A percentile compares a stretch with the other conserved stretches of the same genome.
Conservation (phyloP, 305 asterid genomes). For the Fraxinus angustifolia region DNA sequence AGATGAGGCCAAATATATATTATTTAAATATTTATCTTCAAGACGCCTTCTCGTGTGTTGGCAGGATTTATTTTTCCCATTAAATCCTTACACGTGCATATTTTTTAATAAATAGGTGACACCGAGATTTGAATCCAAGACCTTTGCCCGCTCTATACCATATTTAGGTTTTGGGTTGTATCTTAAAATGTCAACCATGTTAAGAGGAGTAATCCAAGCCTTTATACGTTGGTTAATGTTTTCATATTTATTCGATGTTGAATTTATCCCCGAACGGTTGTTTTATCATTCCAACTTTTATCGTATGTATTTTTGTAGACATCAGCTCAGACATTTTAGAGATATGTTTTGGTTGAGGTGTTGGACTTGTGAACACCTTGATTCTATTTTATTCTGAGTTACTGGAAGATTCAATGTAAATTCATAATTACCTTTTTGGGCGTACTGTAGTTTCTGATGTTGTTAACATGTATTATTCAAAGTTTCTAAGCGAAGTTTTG, state of each 20-base stretch:
- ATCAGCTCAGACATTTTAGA: neutral
- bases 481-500: neutral
- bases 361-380: neutral
- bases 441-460: neutral
- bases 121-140: neutral
- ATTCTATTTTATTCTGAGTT: neutral
- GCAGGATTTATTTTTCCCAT: neutral
- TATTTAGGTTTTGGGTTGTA: neutral
- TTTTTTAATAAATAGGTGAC: no score
- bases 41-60: neutral
- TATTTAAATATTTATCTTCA: neutral
- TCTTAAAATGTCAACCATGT: neutral
- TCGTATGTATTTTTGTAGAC: neutral
- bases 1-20: neutral
- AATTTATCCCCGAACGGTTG: neutral
- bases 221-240: neutral
- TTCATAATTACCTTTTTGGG: neutral
- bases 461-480: neutral
- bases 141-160: neutral
- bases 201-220: no score
- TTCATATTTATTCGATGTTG: neutral
- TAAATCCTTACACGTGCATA: no score
- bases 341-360: neutral
- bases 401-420: neutral
- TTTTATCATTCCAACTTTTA: neutral